Evolutionary conservation across 169 alveolate species (phyloP), one percentile per base, ranked within the genome.

Genomic region (Cryptosporidium baileyi): DNA sequence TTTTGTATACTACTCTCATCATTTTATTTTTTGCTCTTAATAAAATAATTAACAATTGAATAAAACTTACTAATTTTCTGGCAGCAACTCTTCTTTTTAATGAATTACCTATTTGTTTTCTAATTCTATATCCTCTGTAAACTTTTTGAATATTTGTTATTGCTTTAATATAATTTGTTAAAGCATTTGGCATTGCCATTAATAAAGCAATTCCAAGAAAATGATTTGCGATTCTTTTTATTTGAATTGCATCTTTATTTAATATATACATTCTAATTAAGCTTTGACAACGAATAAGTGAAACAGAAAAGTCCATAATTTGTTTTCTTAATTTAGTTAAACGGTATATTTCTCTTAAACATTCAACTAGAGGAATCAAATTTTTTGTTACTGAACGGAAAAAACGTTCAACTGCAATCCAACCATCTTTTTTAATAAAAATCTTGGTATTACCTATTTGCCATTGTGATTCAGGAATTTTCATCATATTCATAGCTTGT

Each of bases 331-430:
- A 67, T 32, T 43, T 82, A 45, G 74, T 9, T 15, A 89, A 74
- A 45, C 91, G 61, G 65, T 82, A 89, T 38, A 82, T 79, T n/a
- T 67, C 67, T 28, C 82, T 82, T 28, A 89, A 63, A 47, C 24
- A 67, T 41, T 82, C 65, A 28, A 82, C 85, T 36, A 89, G 67
- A 41, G 92, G 92, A 61, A 54, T 57, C 34, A 89, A 44, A 57
- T 80, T 89, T 26, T 82, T 80, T 65, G 82, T 82, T 8, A 74
- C 88, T 7, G 89, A 51, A 6, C 92, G 19, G 67, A 89, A 82
- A 54, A 62, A 82, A 40, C 85, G 44, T 40, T 89, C 92, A 13
- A 89, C 88, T 43, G 89, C 80, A 8, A 89, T 61, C 92, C 92
- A 89, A 34, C 92, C 92, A 2, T 63, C 80, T 45, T 89, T 89